Percentiles rank a stretch among this genome's conserved stretches.
Conservation (phyloP, 257 asterid genomes). For the Solanum chiquidenum region DNA sequence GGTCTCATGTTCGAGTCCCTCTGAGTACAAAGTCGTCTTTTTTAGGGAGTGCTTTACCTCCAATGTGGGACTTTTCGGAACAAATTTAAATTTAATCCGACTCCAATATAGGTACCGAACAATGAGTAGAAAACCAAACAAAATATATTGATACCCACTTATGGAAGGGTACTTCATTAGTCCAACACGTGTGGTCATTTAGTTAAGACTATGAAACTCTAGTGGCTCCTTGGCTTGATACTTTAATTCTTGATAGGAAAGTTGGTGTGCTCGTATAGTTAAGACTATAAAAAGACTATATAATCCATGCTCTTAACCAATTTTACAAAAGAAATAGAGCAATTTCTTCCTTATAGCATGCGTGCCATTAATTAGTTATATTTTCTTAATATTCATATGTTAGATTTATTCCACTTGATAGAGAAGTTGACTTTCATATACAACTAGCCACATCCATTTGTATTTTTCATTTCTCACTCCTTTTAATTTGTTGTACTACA, state of each 20-base stretch:
- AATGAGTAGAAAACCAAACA: too few relatives aligned
- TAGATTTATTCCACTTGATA: background rate
- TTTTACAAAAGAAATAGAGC: background rate
- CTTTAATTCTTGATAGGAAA: background rate
- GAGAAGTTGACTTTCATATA: background rate
- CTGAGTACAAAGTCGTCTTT: background rate
- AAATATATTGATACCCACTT: background rate
- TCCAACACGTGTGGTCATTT: background rate
- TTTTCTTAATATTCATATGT: background rate
- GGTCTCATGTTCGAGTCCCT: background rate
- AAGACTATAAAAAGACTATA: background rate
- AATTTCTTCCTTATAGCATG: background rate
- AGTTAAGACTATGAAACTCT: background rate
- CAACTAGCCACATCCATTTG: background rate
- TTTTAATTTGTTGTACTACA: background rate
- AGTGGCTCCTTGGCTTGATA: background rate
- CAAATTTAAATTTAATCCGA: background rate
- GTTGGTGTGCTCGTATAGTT: background rate
- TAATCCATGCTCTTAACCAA: too few relatives aligned
- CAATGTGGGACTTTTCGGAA: background rate
- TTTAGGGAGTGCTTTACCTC: background rate
- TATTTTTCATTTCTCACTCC: background rate
- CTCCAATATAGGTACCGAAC: too few relatives aligned
- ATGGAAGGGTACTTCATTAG: background rate
- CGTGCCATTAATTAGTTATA: background rate